Evolutionary conservation across 371 early-diverging fungal species (phyloP).

Genomic region (Actinomucor elegans): DNA sequence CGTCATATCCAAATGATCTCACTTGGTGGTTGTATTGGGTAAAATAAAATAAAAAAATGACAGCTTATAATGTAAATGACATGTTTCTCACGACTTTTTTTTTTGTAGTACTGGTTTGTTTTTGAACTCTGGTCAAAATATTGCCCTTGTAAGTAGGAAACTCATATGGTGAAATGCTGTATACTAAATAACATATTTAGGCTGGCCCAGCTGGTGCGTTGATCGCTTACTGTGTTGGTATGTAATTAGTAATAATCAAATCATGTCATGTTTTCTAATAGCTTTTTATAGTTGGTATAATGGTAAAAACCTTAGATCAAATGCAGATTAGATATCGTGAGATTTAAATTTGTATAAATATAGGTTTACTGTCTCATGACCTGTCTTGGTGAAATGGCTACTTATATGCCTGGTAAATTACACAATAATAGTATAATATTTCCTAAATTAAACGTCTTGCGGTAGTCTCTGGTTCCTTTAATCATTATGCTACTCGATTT

Average conservation of each 20-base stretch:
- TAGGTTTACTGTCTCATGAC: conserved; percentile 82
- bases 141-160: no score
- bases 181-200: no score
- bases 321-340: conserved; percentile 1
- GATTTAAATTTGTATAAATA: neutral
- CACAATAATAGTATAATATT: neutral
- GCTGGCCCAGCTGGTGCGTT: conserved; percentile 56
- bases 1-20: conserved; percentile 85
- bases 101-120: conserved; percentile 80
- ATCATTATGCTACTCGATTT: conserved; percentile 81
- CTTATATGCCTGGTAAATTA: conserved; percentile 53
- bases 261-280: neutral
- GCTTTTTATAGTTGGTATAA: conserved; percentile 33
- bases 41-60: no score
- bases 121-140: conserved; percentile 77
- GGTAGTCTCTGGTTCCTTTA: conserved; percentile 78
- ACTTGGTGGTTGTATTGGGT: conserved; percentile 61
- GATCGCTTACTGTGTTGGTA: conserved; percentile 50
- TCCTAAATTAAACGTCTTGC: neutral
- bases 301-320: conserved; percentile 25
- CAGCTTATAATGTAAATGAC: neutral
- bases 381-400: conserved; percentile 85
- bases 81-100: neutral
- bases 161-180: no score
- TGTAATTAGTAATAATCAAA: conserved; percentile 32